Evolutionary conservation across 768 basidiomycete genomes (phyloP).

Genomic region (Terana coerulea): DNA sequence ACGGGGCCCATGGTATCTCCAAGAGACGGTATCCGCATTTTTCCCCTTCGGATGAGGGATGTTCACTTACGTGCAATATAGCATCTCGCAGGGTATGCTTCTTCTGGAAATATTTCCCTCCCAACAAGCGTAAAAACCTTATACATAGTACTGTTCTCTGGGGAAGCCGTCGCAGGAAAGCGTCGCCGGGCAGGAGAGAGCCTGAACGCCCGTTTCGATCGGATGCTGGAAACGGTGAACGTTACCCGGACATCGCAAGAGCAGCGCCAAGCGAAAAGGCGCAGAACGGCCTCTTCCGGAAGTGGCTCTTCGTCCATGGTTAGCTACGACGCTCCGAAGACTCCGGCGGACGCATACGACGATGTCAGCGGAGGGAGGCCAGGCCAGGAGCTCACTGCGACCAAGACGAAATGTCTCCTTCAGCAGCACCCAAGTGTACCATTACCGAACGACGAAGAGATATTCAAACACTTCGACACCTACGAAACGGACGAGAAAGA

Average conservation of each 20-base stretch:
- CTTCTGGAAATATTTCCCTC: no score
- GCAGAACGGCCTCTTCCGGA: constrained; percentile 34
- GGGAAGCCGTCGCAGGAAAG: constrained; percentile 28
- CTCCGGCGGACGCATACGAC: constrained; percentile 39
- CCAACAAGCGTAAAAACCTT: background rate
- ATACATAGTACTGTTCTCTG: background rate
- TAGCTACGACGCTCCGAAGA: constrained; percentile 37
- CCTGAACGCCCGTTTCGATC: constrained; percentile 60
- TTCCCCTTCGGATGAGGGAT: no score
- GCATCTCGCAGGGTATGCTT: background rate
- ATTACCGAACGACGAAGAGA: background rate
- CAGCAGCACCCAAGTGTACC: no score
- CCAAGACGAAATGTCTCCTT: constrained; percentile 36
- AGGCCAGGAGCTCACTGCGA: constrained; percentile 37
- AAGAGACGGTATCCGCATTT: background rate
- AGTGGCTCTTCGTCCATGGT: constrained; percentile 42
- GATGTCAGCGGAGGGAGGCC: constrained; percentile 30
- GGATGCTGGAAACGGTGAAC: constrained; percentile 62
- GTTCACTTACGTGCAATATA: background rate
- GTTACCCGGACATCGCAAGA: constrained; percentile 22
- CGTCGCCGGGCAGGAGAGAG: constrained; percentile 45
- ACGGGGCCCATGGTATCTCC: background rate
- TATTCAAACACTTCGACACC: constrained; percentile 8
- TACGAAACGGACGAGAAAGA: constrained; percentile 17
- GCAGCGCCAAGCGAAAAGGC: constrained; percentile 14